These are phyloP conservation scores for Asterochloris erici DNA, from an alignment of 139 green algal genomes.

Conservation along the genomic window DNA sequence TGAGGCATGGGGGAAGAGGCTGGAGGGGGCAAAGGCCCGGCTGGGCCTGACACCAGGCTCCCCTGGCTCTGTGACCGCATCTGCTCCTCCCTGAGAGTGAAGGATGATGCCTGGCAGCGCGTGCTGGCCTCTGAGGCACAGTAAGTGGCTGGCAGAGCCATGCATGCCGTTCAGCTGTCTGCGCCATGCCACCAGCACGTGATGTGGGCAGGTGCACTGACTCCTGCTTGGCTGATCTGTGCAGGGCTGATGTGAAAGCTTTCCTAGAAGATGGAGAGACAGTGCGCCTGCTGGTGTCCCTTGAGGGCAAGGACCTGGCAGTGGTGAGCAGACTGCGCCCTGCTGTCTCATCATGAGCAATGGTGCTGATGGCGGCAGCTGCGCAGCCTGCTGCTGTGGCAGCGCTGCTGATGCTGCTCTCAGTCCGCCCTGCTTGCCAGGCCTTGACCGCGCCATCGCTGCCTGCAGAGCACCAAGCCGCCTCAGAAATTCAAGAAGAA, in stretches of 20 bases:
- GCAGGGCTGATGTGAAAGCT: conserved; percentile 41
- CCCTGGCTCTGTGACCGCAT: conserved; percentile 57
- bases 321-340: conserved; percentile 34
- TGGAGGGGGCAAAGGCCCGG: neutral
- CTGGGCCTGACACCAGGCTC: conserved; percentile 31
- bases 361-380: too few species aligned
- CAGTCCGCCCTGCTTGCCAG: too few species aligned
- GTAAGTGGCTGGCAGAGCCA: conserved; percentile 17
- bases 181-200: too few species aligned
- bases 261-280: conserved; percentile 57
- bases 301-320: conserved; percentile 70
- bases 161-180: too few species aligned
- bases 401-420: neutral
- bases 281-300: conserved; percentile 51
- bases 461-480: conserved; percentile 55
- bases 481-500: conserved; percentile 76
- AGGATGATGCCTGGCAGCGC: conserved; percentile 53
- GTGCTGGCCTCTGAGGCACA: conserved; percentile 53
- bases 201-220: neutral
- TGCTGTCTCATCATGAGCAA: neutral
- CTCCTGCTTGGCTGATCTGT: neutral
- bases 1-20: conserved; percentile 13
- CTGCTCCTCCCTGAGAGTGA: conserved; percentile 62
- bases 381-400: neutral
- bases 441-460: neutral